Evolutionary conservation across 306 rosid genomes (phyloP), one percentile per base, ranked within the genome.

Genomic region (Ochetophila trinervis): DNA sequence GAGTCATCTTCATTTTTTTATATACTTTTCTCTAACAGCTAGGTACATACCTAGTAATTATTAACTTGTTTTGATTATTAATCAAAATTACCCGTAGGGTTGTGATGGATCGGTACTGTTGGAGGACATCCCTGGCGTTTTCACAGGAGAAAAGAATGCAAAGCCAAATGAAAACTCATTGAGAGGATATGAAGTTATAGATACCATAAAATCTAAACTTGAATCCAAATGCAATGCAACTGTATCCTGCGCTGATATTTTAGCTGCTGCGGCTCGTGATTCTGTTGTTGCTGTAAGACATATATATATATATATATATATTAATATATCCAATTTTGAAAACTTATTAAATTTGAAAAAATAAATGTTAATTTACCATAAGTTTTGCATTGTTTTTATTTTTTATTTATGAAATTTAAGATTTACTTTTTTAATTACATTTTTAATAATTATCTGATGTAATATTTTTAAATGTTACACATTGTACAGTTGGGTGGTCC

Each of bases 81-180:
- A 8, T 6, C 10, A 44, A 44, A 8, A 44, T 44, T 44, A 44
- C 49, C 49, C 13, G 9, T 15, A 70, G 77, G 74, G 80, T 19
- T 79, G 84, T 18, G 84, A 79, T 30, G 80, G 72, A 14, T 79
- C 84, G 1, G 48, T 75, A 55, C 59, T 79, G 12, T 61, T 79
- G 2, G 78, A 79, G n/a, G 77, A 79, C 60, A 71, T 71, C 9
- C 32, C 32, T 2, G 7, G 67, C 4, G 51, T 20, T 3, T 70
- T 75, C 56, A 75, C 8, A 0, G 84, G 80, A 19, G 84, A 79
- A 73, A 73, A 79, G 65, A 66, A 72, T 0, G 80, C 84, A 4
- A 19, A 19, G 4, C 75, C 80, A 1, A 79, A 79, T 19, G 42
- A 6, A 2, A 67, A 56, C 50, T 79, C 80, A 0, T n/a, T 71